Percentiles rank a stretch among this genome's conserved stretches.
phyloP scores from a whole-genome alignment of 768 basidiomycete genomes.

The Tubosaeta sp. region DNA sequence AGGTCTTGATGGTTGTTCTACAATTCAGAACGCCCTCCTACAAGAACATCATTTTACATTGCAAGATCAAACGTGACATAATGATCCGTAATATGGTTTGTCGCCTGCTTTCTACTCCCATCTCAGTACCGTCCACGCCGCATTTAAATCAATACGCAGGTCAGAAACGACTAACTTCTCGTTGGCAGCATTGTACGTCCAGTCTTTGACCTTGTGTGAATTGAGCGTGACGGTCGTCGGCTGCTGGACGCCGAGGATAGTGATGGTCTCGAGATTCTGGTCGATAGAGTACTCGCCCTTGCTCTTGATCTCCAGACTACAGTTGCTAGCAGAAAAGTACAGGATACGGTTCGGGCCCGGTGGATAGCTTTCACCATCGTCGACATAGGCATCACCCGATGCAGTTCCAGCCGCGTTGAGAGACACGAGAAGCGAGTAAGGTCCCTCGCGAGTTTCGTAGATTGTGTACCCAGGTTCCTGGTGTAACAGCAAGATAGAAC shows the following conservation, averaged over 20 bases:
- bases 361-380: conserved; percentile 48
- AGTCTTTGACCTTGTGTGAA: conserved; percentile 31
- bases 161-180: conserved; percentile 40
- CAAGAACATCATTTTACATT: neutral
- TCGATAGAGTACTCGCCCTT: conserved; percentile 30
- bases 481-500: conserved; percentile 61
- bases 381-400: conserved; percentile 59
- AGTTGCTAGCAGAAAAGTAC: neutral
- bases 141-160: conserved; percentile 43
- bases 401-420: conserved; percentile 46
- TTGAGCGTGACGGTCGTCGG: conserved; percentile 40
- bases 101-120: conserved; percentile 27
- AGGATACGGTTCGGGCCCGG: neutral
- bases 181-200: conserved; percentile 37
- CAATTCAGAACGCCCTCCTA: too few species aligned
- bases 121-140: conserved; percentile 24
- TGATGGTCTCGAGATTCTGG: conserved; percentile 49
- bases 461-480: conserved; percentile 62
- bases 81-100: too few species aligned
- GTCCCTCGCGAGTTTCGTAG: conserved; percentile 57
- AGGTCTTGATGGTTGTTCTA: too few species aligned
- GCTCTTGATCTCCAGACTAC: conserved; percentile 35
- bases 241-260: conserved; percentile 51
- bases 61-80: too few species aligned
- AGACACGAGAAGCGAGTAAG: conserved; percentile 61